Conservation (phyloP, 495 filamentous ascomycete species). For the Saxophila tyrrhenica region DNA sequence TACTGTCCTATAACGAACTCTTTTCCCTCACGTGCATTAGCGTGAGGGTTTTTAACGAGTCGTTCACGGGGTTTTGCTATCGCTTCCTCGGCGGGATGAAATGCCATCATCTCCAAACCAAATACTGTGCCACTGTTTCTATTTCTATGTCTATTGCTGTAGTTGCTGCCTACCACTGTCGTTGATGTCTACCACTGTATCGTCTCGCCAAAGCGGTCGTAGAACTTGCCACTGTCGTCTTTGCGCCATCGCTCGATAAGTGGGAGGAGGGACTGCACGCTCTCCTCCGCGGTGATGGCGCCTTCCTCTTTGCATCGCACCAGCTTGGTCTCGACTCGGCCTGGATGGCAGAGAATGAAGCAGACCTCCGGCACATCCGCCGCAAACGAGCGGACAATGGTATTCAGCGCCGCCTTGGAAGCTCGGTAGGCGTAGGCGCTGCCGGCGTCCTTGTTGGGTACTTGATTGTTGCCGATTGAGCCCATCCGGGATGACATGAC, state of each 20-base stretch:
- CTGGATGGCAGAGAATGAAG: conserved; percentile 26
- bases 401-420: conserved; percentile 29
- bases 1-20: background rate
- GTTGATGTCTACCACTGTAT: conserved; percentile 26
- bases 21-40: background rate
- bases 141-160: too few relatives aligned
- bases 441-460: conserved; percentile 13
- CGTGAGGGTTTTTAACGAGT: background rate
- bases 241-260: conserved; percentile 23
- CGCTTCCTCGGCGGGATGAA: background rate
- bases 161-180: background rate
- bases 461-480: conserved; percentile 18
- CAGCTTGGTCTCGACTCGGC: conserved; percentile 32
- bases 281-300: conserved; percentile 31
- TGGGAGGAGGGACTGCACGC: conserved; percentile 25
- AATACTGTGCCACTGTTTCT: too few relatives aligned
- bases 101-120: too few relatives aligned
- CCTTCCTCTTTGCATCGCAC: conserved; percentile 33
- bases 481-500: conserved; percentile 30
- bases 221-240: conserved; percentile 26
- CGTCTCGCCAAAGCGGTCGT: conserved; percentile 30
- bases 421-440: conserved; percentile 30
- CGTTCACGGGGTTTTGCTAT: background rate
- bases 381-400: conserved; percentile 24
- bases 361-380: conserved; percentile 26